Conservation (phyloP, 352 stramenopile genomes). For the Phytophthora ohioensis region DNA sequence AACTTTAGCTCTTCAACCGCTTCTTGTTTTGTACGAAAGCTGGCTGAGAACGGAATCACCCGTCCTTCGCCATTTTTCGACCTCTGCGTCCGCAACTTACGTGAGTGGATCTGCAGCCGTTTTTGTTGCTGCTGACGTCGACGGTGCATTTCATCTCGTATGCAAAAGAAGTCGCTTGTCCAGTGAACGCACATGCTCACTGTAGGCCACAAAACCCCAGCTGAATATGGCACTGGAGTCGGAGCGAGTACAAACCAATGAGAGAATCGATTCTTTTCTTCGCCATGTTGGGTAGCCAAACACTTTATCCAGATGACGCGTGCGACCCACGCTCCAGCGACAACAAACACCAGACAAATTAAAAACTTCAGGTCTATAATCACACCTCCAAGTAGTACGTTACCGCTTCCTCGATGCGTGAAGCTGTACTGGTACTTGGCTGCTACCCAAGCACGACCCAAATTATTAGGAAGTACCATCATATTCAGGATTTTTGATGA, state of each 20-base stretch:
- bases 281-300: not conserved
- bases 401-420: conserved; percentile 25
- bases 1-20: conserved; percentile 7
- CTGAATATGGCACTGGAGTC: conserved; percentile 45
- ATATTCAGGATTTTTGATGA: conserved; percentile 28
- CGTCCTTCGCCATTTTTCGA: not conserved
- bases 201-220: conserved; percentile 36
- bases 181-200: conserved; percentile 44
- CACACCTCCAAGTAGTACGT: conserved; percentile 33
- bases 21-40: conserved; percentile 15
- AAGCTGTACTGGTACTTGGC: conserved; percentile 34
- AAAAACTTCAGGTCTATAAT: conserved; percentile 49
- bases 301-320: conserved; percentile 9
- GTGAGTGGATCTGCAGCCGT: not conserved
- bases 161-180: conserved; percentile 48
- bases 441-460: conserved; percentile 1
- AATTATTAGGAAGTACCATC: conserved; percentile 19
- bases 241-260: conserved; percentile 27
- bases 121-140: conserved; percentile 9
- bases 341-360: conserved; percentile 26
- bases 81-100: not conserved
- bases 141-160: conserved; percentile 24
- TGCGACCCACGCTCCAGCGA: conserved; percentile 11
- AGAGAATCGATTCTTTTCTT: not conserved
- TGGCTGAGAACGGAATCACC: conserved; percentile 19